Evolutionary conservation across 2,329 filamentous ascomycete species (phyloP).

Genomic region (Diaporthe sp.): DNA sequence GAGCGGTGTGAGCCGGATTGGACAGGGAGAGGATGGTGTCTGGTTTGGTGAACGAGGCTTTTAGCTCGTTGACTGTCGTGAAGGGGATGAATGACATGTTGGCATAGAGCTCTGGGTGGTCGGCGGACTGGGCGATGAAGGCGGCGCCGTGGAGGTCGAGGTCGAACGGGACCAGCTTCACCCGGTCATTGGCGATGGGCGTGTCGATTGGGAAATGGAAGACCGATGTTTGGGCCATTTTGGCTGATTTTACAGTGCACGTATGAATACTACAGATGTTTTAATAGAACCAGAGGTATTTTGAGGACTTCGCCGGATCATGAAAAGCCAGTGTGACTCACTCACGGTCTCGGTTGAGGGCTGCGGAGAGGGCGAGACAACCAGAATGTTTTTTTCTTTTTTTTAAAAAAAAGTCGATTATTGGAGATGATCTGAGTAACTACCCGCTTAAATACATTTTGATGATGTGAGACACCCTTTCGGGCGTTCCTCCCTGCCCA

Average conservation of each 20-base stretch:
- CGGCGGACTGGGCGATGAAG: conserved; percentile 29
- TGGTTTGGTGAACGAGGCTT: conserved; percentile 35
- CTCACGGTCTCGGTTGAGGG: neutral
- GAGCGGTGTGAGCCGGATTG: conserved; percentile 37
- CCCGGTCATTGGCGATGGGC: conserved; percentile 39
- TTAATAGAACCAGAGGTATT: neutral
- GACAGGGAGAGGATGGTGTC: conserved; percentile 17
- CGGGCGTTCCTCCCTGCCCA: neutral
- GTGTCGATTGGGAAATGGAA: conserved; percentile 40
- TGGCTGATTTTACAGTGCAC: neutral
- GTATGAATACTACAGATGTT: fast-evolving
- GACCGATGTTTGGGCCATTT: neutral
- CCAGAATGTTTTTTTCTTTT: fast-evolving
- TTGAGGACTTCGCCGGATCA: neutral
- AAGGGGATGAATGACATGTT: conserved; percentile 42
- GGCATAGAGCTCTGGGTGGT: conserved; percentile 41
- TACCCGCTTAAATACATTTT: neutral
- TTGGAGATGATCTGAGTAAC: neutral
- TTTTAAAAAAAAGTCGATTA: too few relatives aligned
- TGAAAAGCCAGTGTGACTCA: neutral
- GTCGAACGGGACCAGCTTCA: conserved; percentile 41
- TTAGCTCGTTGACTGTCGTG: conserved; percentile 37
- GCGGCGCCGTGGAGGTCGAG: conserved; percentile 39
- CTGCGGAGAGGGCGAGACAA: neutral
- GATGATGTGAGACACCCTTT: neutral